Evolutionary conservation across 148 eudicot species (phyloP).

Genomic region (Vaccinium vitisidaea): DNA sequence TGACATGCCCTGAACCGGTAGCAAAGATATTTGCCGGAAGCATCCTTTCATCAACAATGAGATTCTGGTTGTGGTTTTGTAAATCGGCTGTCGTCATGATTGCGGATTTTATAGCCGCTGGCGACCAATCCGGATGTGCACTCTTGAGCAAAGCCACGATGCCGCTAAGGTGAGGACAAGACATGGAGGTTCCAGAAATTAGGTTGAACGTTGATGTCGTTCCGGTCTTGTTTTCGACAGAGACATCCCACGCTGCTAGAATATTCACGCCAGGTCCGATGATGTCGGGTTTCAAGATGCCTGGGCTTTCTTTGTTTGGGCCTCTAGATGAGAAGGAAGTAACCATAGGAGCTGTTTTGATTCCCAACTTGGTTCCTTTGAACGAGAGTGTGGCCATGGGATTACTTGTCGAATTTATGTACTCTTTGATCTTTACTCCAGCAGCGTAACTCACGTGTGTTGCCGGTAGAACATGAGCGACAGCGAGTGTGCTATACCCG

Average conservation of each 20-base stretch:
- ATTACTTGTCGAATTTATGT: slow-evolving; percentile 23
- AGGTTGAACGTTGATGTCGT: slow-evolving; percentile 30
- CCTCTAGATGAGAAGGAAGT: slow-evolving; percentile 28
- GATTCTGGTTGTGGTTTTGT: not conserved
- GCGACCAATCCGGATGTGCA: slow-evolving; percentile 47
- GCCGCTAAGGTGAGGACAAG: slow-evolving; percentile 47
- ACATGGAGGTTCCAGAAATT: slow-evolving; percentile 43
- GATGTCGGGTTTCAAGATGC: slow-evolving; percentile 31
- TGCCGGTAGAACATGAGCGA: not conserved
- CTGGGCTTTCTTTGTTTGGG: slow-evolving; percentile 22
- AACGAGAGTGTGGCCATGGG: slow-evolving; percentile 30
- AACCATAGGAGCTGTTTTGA: slow-evolving; percentile 22
- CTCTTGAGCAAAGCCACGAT: slow-evolving; percentile 41
- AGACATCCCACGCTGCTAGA: slow-evolving; percentile 28
- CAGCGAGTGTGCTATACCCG: not conserved
- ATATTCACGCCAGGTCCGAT: slow-evolving; percentile 36
- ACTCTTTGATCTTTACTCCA: slow-evolving; percentile 21
- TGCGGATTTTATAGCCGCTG: slow-evolving; percentile 41
- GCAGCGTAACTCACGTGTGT: slow-evolving; percentile 17
- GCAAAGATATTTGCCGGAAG: slow-evolving; percentile 11
- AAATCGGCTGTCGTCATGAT: slow-evolving; percentile 38
- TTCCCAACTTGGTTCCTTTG: slow-evolving; percentile 35
- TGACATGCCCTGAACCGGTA: slow-evolving; percentile 10
- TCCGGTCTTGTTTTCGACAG: slow-evolving; percentile 18
- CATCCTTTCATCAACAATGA: not conserved